A percentile compares a stretch with the other conserved stretches of the same genome.
phyloP scores from a whole-genome alignment of 2,329 filamentous ascomycete genomes.

The Lachnellula occidentalis region DNA sequence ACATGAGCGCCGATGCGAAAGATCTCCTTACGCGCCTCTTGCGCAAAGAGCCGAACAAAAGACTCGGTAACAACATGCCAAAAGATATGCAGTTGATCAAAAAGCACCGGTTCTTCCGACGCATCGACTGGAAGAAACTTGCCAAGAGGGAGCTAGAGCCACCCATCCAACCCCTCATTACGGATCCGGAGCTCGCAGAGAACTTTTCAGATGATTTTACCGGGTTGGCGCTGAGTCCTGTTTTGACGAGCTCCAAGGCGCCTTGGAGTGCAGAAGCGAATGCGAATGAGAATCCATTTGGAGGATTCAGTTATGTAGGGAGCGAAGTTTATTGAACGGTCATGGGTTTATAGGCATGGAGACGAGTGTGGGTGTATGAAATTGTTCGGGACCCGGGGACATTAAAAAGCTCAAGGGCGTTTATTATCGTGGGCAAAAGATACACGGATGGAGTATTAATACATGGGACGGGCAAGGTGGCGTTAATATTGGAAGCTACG shows the following conservation, averaged over 20 bases:
- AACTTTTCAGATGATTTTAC: conserved; percentile 96
- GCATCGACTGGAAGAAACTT: conserved; percentile 89
- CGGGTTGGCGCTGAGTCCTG: conserved; percentile 71
- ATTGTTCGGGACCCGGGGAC: background rate
- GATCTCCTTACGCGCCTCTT: conserved; percentile 86
- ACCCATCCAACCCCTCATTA: conserved; percentile 89
- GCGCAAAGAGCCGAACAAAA: conserved; percentile 86
- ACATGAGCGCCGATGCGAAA: conserved; percentile 84
- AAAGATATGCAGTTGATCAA: conserved; percentile 84
- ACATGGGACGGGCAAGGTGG: too few relatives aligned
- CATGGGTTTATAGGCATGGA: conserved; percentile 17
- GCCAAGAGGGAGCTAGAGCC: conserved; percentile 77
- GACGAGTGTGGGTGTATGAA: background rate
- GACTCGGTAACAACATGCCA: conserved; percentile 81
- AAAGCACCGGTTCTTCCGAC: conserved; percentile 92
- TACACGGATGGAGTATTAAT: too few relatives aligned
- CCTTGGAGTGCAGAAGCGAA: conserved; percentile 21
- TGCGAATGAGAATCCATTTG: conserved; percentile 28
- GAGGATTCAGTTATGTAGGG: conserved; percentile 33
- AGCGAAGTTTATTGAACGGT: conserved; percentile 30
- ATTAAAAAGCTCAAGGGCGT: background rate
- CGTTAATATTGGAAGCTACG: too few relatives aligned
- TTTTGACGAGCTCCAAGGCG: conserved; percentile 38
- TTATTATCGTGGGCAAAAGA: background rate
- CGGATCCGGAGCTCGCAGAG: conserved; percentile 91